phyloP scores from a whole-genome alignment of 139 green algal species.

The Haematococcus sp. region DNA sequence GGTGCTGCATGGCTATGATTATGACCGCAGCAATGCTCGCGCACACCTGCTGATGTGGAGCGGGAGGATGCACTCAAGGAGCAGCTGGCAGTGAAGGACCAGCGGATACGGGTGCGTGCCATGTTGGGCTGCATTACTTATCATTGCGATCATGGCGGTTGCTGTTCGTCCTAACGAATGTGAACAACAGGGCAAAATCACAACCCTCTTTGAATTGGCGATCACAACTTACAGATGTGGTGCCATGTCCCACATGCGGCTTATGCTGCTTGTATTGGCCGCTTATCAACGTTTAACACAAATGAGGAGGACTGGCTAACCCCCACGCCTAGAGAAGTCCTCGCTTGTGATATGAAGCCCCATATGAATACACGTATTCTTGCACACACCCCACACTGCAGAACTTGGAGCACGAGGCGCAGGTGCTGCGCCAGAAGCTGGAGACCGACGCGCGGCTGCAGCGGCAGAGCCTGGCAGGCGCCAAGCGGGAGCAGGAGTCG shows the following conservation, averaged over 20 bases:
- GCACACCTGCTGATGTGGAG: constrained; percentile 28
- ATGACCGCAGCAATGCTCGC: constrained; percentile 27
- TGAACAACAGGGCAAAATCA: no score
- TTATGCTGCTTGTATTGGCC: no score
- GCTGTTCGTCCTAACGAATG: no score
- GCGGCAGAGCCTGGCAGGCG: background rate
- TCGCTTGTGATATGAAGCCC: no score
- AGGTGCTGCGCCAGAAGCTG: background rate
- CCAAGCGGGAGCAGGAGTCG: constrained; percentile 11
- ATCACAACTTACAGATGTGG: no score
- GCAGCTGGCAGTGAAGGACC: constrained; percentile 20
- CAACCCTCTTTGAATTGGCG: background rate
- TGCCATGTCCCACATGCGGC: no score
- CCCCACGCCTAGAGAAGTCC: no score
- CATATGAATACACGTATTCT: no score
- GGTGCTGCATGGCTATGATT: background rate
- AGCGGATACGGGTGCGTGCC: background rate
- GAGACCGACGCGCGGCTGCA: constrained; percentile 8
- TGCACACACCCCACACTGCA: no score
- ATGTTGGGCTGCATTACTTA: background rate
- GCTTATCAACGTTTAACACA: no score
- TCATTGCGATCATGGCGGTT: background rate
- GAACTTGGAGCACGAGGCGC: constrained; percentile 2
- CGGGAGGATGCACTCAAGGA: constrained; percentile 20
- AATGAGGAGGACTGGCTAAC: no score